Conservation (phyloP, 345 rosid genomes). For the Euphorbia peplus region DNA sequence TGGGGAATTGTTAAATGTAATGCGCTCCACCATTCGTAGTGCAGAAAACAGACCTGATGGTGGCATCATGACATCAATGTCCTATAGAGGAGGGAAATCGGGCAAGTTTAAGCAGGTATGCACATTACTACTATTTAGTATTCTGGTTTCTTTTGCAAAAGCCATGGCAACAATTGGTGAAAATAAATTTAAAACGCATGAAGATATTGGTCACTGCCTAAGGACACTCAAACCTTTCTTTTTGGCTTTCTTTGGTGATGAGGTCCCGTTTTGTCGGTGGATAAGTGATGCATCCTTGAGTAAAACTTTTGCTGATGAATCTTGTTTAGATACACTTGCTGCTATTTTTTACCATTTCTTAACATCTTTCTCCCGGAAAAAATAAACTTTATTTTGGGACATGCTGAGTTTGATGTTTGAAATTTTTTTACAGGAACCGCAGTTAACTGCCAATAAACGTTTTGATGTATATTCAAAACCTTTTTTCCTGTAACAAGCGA, state of each 20-base stretch:
- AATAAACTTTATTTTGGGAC: background rate
- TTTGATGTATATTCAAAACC: slow-evolving; percentile 65
- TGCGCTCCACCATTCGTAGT: slow-evolving; percentile 67
- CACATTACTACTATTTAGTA: background rate
- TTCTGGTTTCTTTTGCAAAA: background rate
- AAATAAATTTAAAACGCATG: background rate
- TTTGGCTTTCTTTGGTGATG: no score
- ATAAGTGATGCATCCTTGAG: no score
- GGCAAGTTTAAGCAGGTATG: slow-evolving; percentile 47
- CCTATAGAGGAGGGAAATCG: slow-evolving; percentile 47
- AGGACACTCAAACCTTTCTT: background rate
- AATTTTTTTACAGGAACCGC: slow-evolving; percentile 79
- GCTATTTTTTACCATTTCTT: background rate
- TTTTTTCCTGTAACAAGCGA: slow-evolving; percentile 43
- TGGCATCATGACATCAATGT: slow-evolving; percentile 52
- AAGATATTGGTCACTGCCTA: no score
- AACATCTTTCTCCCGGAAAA: background rate
- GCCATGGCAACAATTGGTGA: background rate
- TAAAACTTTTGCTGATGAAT: no score
- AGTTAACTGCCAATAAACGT: slow-evolving; percentile 53
- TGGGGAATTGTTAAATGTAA: slow-evolving; percentile 61
- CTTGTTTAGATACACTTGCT: background rate
- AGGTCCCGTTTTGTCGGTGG: background rate
- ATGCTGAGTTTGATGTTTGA: slow-evolving; percentile 5
- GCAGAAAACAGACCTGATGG: slow-evolving; percentile 27